Conservation (phyloP, 2,329 filamentous ascomycete genomes). For the Fusarium staphyleae region DNA sequence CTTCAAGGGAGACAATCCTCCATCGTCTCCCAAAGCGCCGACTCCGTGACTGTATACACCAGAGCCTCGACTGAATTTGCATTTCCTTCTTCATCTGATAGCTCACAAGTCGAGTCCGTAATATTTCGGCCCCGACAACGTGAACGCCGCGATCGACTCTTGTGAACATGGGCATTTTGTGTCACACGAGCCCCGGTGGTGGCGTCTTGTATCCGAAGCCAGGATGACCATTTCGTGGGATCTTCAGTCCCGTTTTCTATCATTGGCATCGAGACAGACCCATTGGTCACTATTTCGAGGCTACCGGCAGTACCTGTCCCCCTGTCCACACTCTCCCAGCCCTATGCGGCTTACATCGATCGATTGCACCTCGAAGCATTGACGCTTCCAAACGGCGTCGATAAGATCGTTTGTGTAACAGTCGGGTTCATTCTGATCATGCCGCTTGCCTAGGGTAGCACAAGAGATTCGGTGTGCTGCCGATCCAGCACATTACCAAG, state of each 20-base stretch:
- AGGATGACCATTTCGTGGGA: slow-evolving; percentile 12
- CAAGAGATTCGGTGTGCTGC: slow-evolving; percentile 34
- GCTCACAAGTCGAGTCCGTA: slow-evolving; percentile 17
- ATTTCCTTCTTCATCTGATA: not conserved
- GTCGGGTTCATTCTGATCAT: slow-evolving; percentile 8
- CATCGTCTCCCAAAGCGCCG: slow-evolving; percentile 1
- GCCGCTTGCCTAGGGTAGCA: slow-evolving; percentile 22
- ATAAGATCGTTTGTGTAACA: slow-evolving; percentile 10
- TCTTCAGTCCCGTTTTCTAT: not conserved
- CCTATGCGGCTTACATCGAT: slow-evolving; percentile 9
- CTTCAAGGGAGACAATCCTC: not conserved
- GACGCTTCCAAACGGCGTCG: slow-evolving; percentile 5
- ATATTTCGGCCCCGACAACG: slow-evolving; percentile 27
- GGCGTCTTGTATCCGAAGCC: slow-evolving; percentile 18
- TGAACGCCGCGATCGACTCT: slow-evolving; percentile 8
- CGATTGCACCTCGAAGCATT: not conserved
- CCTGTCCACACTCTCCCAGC: slow-evolving; percentile 7
- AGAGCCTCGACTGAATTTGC: not conserved
- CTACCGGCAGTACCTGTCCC: not conserved
- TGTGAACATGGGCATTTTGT: slow-evolving; percentile 15
- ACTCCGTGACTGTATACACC: not conserved
- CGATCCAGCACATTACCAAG: slow-evolving; percentile 36
- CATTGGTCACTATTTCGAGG: slow-evolving; percentile 2
- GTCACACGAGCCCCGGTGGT: slow-evolving; percentile 19
- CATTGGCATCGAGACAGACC: slow-evolving; percentile 2